Evolutionary conservation across 1,284 basidiomycete species (phyloP).

Genomic region (Mixia osmundae): DNA sequence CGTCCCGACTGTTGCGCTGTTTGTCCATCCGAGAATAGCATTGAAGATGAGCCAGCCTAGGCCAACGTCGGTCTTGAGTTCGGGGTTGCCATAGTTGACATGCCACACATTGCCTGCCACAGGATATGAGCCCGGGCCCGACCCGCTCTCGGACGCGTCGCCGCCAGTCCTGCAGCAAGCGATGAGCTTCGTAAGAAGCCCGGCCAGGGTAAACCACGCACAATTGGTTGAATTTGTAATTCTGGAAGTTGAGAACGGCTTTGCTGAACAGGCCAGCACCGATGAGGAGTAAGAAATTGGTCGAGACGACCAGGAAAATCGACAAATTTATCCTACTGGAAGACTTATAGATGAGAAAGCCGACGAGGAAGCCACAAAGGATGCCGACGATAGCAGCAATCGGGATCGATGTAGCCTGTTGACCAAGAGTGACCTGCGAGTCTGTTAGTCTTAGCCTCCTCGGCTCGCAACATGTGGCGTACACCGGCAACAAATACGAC

Average conservation of each 20-base stretch:
- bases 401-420: conserved; percentile 58
- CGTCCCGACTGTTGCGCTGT: conserved; percentile 33
- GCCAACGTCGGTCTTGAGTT: conserved; percentile 31
- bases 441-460: background rate
- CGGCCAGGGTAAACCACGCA: too few species aligned
- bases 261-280: conserved; percentile 68
- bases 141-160: conserved; percentile 52
- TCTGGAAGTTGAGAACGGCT: conserved; percentile 43
- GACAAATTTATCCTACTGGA: conserved; percentile 21
- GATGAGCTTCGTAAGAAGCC: too few species aligned
- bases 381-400: conserved; percentile 66
- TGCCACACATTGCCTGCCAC: conserved; percentile 57
- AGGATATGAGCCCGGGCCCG: conserved; percentile 48
- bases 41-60: conserved; percentile 47
- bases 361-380: conserved; percentile 35
- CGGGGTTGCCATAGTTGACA: conserved; percentile 54
- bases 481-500: conserved; percentile 79
- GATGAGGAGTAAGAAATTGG: conserved; percentile 68
- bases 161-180: conserved; percentile 40
- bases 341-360: conserved; percentile 47
- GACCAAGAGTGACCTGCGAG: conserved; percentile 44
- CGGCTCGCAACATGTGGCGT: conserved; percentile 5
- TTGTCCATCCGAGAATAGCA: conserved; percentile 38
- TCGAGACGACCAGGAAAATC: conserved; percentile 57
- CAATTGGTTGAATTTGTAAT: conserved; percentile 35